Percentiles rank a stretch among this genome's conserved stretches.
phyloP scores from a whole-genome alignment of 192 early-diverging fungal species.

The Coemansia sp. region DNA sequence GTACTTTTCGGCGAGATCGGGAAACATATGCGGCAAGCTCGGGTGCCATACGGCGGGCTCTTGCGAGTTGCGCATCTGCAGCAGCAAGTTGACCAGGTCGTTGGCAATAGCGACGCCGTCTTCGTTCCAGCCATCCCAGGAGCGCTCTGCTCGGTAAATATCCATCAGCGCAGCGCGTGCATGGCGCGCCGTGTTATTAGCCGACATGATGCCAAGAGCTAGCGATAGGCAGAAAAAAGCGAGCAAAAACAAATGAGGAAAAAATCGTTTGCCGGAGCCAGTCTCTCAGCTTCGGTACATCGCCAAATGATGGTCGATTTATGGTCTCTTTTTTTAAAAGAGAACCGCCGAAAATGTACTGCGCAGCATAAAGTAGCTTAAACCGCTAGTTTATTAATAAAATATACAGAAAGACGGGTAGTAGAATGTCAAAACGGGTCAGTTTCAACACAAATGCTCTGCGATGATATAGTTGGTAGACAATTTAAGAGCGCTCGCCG shows the following conservation, averaged over 20 bases:
- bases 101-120: slow-evolving; percentile 27
- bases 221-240: no score
- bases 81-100: slow-evolving; percentile 24
- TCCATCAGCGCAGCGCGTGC: slow-evolving; percentile 26
- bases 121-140: slow-evolving; percentile 42
- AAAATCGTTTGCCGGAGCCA: neutral
- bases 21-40: slow-evolving; percentile 31
- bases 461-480: neutral
- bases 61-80: slow-evolving; percentile 46
- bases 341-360: no score
- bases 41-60: slow-evolving; percentile 50
- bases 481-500: slow-evolving; percentile 79
- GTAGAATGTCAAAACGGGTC: neutral
- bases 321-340: no score
- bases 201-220: no score
- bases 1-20: slow-evolving; percentile 24
- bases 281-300: neutral
- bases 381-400: no score
- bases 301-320: no score
- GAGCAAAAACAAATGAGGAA: neutral
- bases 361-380: no score
- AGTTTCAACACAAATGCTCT: neutral
- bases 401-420: no score
- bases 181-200: slow-evolving; percentile 6
- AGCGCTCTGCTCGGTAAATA: slow-evolving; percentile 28